Base-by-base conservation (phyloP, 106 monocot species). In the Cymbidium sinense region DNA sequence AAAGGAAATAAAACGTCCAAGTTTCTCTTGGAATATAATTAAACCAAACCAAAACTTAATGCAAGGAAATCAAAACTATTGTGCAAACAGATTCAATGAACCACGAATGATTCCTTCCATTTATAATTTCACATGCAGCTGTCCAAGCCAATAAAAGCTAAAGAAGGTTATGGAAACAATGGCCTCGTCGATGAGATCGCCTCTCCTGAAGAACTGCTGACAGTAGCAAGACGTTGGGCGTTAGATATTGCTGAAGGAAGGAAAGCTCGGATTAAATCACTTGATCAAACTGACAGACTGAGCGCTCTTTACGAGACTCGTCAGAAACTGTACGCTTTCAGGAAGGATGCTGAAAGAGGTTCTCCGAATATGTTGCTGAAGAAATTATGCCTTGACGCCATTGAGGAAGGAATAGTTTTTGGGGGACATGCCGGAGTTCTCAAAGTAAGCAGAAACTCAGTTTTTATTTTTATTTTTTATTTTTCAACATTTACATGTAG, bases 201-300 rank as follows among this genome's bases (percentile, higher is more conserved):
- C 50, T 31, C 80, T 18, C 61, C 81, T 23, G 67, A 67, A 25
- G 81, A 74, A 43, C 47, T 74, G 74, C 44, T 74, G 8, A 28
- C 41, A 74, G 74, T 74, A 74, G 74, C 74, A 74, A 74, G 43
- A 15, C 18, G 23, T 41, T 74, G 74, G 74, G 74, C 74, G 47
- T 28, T 74, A 43, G 43, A 47, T 19, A 74, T 74, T 35, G 41
- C 74, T 27, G 28, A 74, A 7, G 27, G 44, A 74, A 2, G 70
- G 6, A 87, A 84, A 76, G 80, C 83, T 25, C 81, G 87, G 87
- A 73, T 75, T 29, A 87, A 74, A 83, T 81, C 87, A 70, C 87
- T 87, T 79, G 51, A 37, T 55, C 87, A 84, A 33, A 87, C 74
- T 44, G 87, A 87, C 37, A 81, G 54, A 78, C 74, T 87, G 41